Evolutionary conservation across 2,329 filamentous ascomycete species (phyloP), one percentile per base, ranked within the genome.

Genomic region (Botrytis elliptica): DNA sequence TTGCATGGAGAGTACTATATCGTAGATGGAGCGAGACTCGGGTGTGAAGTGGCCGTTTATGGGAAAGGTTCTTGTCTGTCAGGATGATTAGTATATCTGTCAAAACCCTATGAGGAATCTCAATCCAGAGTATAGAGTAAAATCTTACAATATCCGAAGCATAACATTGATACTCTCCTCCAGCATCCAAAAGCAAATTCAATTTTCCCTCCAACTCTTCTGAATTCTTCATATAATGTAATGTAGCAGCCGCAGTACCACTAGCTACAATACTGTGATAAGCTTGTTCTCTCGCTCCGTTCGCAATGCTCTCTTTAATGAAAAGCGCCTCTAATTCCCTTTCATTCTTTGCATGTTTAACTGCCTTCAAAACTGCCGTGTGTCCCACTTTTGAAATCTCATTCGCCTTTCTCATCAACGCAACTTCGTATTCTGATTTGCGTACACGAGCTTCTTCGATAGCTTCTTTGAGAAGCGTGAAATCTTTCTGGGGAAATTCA

Each of bases 1-100:
- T 83, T 98, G 95, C 95, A 98, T 98, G 79, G 90, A 87, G 65
- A 94, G 87, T 0, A 98, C 95, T 57, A 97, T 90, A 76, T 92
- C 88, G 84, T 97, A 97, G 75, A 97, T 92, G 76, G 90, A 86
- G 78, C 90, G 86, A 68, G 89, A 91, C 82, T 95, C 90, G 66
- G 87, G 83, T 72, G 88, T 91, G 82, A 93, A 94, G 76, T 87
- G 88, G 74, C 92, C 92, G 6, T 84, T 88, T 77, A 97, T 90
- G 2, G 95, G 95, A 80, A 97, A 97, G 0, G 93, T 95, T 69
- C 95, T 89, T 1, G 95, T 98, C 85, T 95, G 46, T 57, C n/a
- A 66, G 29, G 33, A 38, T 57, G 29, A 18, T 74, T 64, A 74
- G 70, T 22, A 62, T 70, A 16, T 52, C 52, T 52, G 0, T 42